phyloP scores from a whole-genome alignment of 129 eudicot species.

The Centella asiatica region DNA sequence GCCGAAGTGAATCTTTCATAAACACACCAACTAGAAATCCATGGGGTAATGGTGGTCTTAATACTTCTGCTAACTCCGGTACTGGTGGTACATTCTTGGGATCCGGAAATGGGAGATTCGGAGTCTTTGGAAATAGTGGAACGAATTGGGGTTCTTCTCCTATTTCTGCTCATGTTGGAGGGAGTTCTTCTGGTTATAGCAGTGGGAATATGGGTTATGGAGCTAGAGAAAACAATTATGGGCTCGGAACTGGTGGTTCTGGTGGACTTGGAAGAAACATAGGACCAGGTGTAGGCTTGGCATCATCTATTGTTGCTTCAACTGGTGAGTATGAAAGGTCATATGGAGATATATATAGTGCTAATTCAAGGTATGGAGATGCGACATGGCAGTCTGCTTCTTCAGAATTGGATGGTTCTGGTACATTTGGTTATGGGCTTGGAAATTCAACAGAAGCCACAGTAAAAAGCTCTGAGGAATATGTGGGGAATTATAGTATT shows the following conservation, averaged over 20 bases:
- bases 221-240: constrained; percentile 41
- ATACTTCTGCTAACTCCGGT: constrained; percentile 23
- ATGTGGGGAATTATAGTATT: constrained; percentile 47
- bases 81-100: constrained; percentile 46
- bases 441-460: constrained; percentile 42
- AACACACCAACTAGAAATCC: constrained; percentile 44
- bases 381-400: constrained; percentile 63
- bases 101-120: constrained; percentile 55
- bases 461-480: constrained; percentile 55
- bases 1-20: constrained; percentile 41
- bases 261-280: constrained; percentile 51
- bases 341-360: constrained; percentile 48
- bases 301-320: constrained; percentile 32
- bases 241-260: constrained; percentile 36
- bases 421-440: constrained; percentile 55
- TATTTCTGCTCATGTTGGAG: constrained; percentile 37
- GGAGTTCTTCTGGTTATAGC: constrained; percentile 42
- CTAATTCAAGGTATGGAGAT: constrained; percentile 55
- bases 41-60: constrained; percentile 64
- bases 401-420: constrained; percentile 49
- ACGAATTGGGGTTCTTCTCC: constrained; percentile 53
- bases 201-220: constrained; percentile 43
- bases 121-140: constrained; percentile 56
- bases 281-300: constrained; percentile 22
- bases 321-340: constrained; percentile 42